Evolutionary conservation across 148 eudicot genomes (phyloP).

Genomic region (Nyssa sinensis): DNA sequence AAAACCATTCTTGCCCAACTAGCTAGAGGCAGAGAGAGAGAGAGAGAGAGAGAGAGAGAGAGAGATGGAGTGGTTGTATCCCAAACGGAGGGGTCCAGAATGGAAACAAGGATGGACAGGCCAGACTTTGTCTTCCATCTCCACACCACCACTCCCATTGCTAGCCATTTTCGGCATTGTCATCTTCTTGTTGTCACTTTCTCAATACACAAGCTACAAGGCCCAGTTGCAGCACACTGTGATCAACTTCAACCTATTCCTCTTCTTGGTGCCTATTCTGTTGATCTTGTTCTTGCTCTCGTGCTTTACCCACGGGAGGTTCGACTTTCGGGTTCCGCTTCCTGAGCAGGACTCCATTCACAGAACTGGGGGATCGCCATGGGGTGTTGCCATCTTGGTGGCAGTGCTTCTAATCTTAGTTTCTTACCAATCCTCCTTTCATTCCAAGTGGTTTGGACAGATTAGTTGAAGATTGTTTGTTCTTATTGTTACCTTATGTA

Average conservation of each 20-base stretch:
- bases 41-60: no score
- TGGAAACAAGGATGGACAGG: not conserved
- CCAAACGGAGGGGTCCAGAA: not conserved
- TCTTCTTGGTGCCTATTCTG: not conserved
- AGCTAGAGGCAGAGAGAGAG: no score
- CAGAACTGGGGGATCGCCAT: not conserved
- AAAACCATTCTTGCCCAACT: not conserved
- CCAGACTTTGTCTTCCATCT: not conserved
- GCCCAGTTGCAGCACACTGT: not conserved
- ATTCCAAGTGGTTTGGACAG: not conserved
- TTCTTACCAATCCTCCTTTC: not conserved
- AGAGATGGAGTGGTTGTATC: not conserved
- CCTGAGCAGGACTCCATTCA: not conserved
- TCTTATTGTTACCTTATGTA: not conserved
- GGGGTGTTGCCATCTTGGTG: constrained; percentile 1
- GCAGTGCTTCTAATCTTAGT: not conserved
- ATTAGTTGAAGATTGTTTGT: not conserved
- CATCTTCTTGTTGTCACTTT: not conserved
- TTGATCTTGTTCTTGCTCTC: not conserved
- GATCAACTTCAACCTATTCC: not conserved
- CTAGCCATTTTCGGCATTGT: not conserved
- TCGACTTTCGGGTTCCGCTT: not conserved
- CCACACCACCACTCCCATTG: not conserved
- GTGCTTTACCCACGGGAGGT: not conserved
- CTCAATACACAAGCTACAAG: not conserved